Percentiles rank a stretch among this genome's conserved stretches.
Conservation (phyloP, 352 stramenopile species). For the Globisporangium alternatum region DNA sequence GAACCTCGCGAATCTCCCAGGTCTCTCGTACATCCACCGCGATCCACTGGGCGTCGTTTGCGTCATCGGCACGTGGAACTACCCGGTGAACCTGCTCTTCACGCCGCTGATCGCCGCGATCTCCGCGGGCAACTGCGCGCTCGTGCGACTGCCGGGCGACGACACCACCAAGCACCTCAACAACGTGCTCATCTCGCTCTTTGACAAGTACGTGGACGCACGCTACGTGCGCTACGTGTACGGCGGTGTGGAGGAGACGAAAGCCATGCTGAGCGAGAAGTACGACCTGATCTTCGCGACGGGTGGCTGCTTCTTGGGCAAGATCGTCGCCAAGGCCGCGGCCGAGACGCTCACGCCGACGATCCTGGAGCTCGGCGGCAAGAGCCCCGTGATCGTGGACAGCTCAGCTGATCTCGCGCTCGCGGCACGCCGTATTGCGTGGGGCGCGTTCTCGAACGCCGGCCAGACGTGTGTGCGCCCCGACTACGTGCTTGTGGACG, state of each 20-base stretch:
- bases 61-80: slow-evolving; percentile 93
- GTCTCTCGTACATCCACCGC: slow-evolving; percentile 54
- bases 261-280: slow-evolving; percentile 70
- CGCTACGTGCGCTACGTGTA: slow-evolving; percentile 79
- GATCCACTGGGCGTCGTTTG: slow-evolving; percentile 86
- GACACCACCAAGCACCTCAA: slow-evolving; percentile 64
- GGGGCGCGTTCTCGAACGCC: slow-evolving; percentile 87
- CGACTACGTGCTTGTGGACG: slow-evolving; percentile 92
- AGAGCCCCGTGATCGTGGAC: slow-evolving; percentile 89
- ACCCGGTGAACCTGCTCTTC: slow-evolving; percentile 80
- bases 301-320: slow-evolving; percentile 68
- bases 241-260: slow-evolving; percentile 78
- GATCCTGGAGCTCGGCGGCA: slow-evolving; percentile 95
- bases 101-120: slow-evolving; percentile 76
- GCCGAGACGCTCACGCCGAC: slow-evolving; percentile 93
- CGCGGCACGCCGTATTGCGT: slow-evolving; percentile 77
- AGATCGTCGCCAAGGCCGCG: slow-evolving; percentile 90
- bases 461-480: slow-evolving; percentile 94
- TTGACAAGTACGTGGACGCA: slow-evolving; percentile 78
- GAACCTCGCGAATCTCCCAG: slow-evolving; percentile 56
- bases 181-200: slow-evolving; percentile 48
- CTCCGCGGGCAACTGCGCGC: slow-evolving; percentile 89
- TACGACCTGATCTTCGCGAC: slow-evolving; percentile 89
- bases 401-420: slow-evolving; percentile 44
- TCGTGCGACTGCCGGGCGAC: slow-evolving; percentile 92